Evolutionary conservation across 208 protist genomes (phyloP).

Genomic region (Acanthamoeba culbertsoni): DNA sequence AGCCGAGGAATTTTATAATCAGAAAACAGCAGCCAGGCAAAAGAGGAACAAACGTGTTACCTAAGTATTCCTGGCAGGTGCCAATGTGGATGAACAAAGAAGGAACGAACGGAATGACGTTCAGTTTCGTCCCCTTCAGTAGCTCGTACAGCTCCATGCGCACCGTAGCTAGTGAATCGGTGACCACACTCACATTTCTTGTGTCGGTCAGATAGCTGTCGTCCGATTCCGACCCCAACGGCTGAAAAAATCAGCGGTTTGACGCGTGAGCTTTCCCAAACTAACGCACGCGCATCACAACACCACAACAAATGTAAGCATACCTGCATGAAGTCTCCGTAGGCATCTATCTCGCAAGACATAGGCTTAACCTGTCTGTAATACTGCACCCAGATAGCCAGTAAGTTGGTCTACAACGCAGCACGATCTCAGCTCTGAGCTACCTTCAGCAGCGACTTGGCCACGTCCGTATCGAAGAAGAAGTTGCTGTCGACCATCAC

Average conservation of each 20-base stretch:
- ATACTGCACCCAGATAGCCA: too few species aligned
- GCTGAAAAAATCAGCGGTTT: not conserved
- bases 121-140: conserved; percentile 56
- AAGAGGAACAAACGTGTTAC: not conserved
- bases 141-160: conserved; percentile 53
- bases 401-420: too few species aligned
- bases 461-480: conserved; percentile 58
- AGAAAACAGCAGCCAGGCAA: not conserved
- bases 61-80: conserved; percentile 68
- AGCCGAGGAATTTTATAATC: too few species aligned
- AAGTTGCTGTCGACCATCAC: conserved; percentile 70
- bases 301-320: not conserved
- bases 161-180: not conserved
- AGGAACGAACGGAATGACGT: conserved; percentile 63
- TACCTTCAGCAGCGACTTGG: conserved; percentile 41
- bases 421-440: not conserved
- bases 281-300: not conserved
- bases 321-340: conserved; percentile 71
- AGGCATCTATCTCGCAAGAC: conserved; percentile 67
- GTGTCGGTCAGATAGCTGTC: conserved; percentile 60
- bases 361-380: conserved; percentile 51
- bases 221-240: conserved; percentile 46
- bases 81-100: conserved; percentile 71
- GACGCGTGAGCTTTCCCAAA: not conserved
- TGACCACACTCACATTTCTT: conserved; percentile 13